Percentiles rank a stretch among this genome's conserved stretches.
Conservation (phyloP, 352 stramenopile genomes). For the Blastocystis sp. region DNA sequence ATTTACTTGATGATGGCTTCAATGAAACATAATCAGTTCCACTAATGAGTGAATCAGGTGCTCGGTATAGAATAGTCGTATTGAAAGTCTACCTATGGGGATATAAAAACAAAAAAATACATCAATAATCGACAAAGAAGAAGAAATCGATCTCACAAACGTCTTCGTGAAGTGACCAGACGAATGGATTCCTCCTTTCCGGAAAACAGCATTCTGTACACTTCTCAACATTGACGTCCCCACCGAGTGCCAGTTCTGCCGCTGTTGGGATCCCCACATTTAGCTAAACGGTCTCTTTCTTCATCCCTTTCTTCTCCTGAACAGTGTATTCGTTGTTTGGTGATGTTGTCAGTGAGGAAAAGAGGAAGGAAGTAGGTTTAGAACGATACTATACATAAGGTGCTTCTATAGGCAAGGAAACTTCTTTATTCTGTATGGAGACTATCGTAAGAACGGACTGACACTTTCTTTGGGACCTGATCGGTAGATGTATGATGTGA, state of each 20-base stretch:
- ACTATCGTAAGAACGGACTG: background rate
- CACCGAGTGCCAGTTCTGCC: background rate
- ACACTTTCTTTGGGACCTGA: slow-evolving; percentile 11
- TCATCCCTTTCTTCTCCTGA: background rate
- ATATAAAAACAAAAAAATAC: background rate
- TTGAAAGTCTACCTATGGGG: background rate
- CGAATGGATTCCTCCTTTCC: background rate
- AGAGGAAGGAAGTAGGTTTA: too few relatives aligned
- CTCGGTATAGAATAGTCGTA: slow-evolving; percentile 1
- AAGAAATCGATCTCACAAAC: background rate
- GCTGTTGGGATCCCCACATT: background rate
- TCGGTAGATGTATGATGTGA: background rate
- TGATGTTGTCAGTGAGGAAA: too few relatives aligned
- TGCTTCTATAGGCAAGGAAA: slow-evolving; percentile 5
- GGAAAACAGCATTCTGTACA: background rate
- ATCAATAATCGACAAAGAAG: background rate
- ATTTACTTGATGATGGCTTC: background rate
- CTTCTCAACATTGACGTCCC: slow-evolving; percentile 4
- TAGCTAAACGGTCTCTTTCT: background rate
- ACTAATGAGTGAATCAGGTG: slow-evolving; percentile 24
- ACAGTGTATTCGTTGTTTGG: background rate
- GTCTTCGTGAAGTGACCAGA: background rate
- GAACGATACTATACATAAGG: background rate
- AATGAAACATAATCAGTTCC: slow-evolving; percentile 39
- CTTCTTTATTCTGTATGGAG: slow-evolving; percentile 50